Percentiles rank a stretch among this genome's conserved stretches.
These are phyloP conservation scores for Echinochloa phyllopogon DNA, from an alignment of 176 grass and related monocot genomes.

Conservation along the genomic window DNA sequence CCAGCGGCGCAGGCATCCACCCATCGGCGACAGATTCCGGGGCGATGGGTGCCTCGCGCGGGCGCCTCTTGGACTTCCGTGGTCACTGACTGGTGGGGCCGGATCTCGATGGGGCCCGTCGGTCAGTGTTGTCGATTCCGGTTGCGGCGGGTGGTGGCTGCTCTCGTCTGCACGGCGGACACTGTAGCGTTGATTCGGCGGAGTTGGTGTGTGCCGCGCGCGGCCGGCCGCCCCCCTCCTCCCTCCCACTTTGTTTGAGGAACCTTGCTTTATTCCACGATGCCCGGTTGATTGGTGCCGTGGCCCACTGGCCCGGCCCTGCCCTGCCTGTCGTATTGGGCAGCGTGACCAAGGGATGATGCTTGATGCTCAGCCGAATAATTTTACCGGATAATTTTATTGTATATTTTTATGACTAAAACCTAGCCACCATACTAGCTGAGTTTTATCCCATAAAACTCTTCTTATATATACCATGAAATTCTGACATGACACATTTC, in stretches of 20 bases:
- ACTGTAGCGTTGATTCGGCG: background rate
- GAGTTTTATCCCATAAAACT: too few species aligned
- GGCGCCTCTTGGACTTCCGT: background rate
- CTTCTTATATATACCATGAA: too few species aligned
- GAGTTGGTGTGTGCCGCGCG: background rate
- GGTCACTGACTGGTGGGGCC: background rate
- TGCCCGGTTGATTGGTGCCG: background rate
- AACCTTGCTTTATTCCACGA: background rate
- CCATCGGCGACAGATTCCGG: background rate
- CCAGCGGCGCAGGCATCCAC: background rate
- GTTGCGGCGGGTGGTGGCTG: too few species aligned
- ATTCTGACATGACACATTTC: too few species aligned
- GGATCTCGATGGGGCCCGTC: accelerated
- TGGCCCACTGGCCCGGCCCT: background rate
- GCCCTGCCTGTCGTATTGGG: background rate
- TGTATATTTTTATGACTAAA: too few species aligned
- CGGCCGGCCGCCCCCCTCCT: too few species aligned
- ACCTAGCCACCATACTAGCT: too few species aligned
- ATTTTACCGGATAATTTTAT: too few species aligned
- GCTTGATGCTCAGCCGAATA: background rate
- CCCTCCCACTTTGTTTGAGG: background rate
- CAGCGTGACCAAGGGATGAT: background rate
- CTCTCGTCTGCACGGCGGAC: background rate
- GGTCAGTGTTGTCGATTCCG: background rate
- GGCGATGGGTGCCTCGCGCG: background rate